Conservation (phyloP, 148 eudicot genomes). For the Rhododendron ovatum region DNA sequence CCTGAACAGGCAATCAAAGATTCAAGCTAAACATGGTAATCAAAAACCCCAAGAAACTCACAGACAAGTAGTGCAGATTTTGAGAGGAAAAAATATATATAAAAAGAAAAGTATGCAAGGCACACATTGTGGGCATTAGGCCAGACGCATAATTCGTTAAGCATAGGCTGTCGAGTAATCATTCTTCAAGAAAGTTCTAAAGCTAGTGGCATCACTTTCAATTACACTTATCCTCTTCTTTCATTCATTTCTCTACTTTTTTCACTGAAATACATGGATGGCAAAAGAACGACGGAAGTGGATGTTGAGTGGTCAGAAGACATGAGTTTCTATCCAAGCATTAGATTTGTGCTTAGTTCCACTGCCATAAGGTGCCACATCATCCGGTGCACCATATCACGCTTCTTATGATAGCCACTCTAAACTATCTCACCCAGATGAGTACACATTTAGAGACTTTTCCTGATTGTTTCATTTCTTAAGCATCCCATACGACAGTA, state of each 20-base stretch:
- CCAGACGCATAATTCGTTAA: neutral
- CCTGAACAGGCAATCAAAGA: constrained; percentile 34
- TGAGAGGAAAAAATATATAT: neutral
- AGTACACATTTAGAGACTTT: neutral
- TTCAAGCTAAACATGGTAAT: neutral
- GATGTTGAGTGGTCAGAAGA: neutral
- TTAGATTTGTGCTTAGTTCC: neutral
- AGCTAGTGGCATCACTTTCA: neutral
- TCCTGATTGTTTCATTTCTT: neutral
- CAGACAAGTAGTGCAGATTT: neutral
- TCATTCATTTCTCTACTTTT: neutral
- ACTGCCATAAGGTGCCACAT: neutral
- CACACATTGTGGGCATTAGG: neutral
- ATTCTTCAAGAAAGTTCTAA: neutral
- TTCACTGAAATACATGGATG: neutral
- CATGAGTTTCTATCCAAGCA: neutral
- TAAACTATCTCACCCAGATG: neutral
- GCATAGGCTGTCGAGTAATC: neutral
- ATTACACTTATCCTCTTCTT: neutral
- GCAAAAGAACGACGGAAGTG: neutral
- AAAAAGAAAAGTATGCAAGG: neutral
- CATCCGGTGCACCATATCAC: neutral
- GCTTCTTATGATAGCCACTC: neutral
- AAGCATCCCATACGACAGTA: neutral
- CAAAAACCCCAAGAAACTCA: neutral